These are phyloP conservation scores for Fusarium piperis DNA, from an alignment of 2,329 filamentous ascomycete genomes.

Conservation along the genomic window DNA sequence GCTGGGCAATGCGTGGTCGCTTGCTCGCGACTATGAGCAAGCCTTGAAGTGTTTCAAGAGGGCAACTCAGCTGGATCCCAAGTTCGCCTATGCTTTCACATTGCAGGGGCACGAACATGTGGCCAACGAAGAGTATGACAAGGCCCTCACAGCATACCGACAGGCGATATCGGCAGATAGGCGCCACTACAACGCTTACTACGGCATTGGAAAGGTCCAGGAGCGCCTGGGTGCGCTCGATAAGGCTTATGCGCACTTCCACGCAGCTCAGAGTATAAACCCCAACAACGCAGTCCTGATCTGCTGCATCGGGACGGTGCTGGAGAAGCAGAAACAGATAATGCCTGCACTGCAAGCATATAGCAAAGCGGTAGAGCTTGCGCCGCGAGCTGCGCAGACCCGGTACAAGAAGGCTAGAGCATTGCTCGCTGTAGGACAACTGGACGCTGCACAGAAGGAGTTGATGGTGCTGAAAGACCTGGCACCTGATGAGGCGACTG, in stretches of 20 bases:
- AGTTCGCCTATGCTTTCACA: constrained; percentile 95
- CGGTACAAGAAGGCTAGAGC: constrained; percentile 93
- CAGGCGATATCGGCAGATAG: constrained; percentile 85
- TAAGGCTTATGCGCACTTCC: constrained; percentile 91
- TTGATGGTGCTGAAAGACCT: constrained; percentile 89
- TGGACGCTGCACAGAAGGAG: constrained; percentile 80
- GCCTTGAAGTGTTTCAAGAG: constrained; percentile 94
- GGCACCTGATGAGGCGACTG: constrained; percentile 92
- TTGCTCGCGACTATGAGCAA: constrained; percentile 92
- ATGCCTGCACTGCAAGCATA: constrained; percentile 84
- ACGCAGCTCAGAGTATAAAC: constrained; percentile 88
- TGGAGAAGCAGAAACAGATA: constrained; percentile 88
- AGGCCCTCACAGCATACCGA: constrained; percentile 87
- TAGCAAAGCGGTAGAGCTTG: constrained; percentile 81
- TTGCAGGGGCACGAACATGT: constrained; percentile 96
- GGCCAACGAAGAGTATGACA: constrained; percentile 96
- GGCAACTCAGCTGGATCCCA: constrained; percentile 88
- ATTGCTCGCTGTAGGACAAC: constrained; percentile 77
- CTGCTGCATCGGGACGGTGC: constrained; percentile 88
- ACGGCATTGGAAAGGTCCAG: constrained; percentile 84
- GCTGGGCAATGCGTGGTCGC: constrained; percentile 92
- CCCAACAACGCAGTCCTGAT: constrained; percentile 92
- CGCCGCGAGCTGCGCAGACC: constrained; percentile 82
- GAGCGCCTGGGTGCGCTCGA: constrained; percentile 92
- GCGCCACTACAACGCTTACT: constrained; percentile 98